Conservation (phyloP, 2,329 filamentous ascomycete genomes). For the Claviceps spartinae region DNA sequence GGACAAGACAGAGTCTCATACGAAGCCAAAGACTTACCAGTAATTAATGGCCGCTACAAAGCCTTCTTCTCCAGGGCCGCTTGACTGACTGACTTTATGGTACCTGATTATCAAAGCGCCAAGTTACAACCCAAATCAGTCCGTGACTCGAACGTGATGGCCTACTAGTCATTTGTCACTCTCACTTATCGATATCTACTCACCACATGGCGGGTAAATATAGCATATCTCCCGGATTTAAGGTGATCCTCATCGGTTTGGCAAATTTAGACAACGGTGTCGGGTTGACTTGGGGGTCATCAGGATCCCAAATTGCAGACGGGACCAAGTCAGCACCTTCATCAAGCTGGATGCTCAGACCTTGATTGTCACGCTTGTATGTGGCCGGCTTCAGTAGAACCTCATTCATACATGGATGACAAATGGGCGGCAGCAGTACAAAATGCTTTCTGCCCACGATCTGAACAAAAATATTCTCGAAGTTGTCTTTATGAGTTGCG, state of each 20-base stretch:
- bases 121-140: background rate
- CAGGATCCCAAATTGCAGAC: conserved; percentile 65
- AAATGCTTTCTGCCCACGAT: conserved; percentile 63
- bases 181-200: conserved; percentile 11
- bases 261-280: conserved; percentile 48
- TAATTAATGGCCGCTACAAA: conserved; percentile 73
- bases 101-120: conserved; percentile 32
- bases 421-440: conserved; percentile 57
- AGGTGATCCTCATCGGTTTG: conserved; percentile 49
- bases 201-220: conserved; percentile 73
- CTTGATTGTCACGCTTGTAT: conserved; percentile 31
- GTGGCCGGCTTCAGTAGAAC: conserved; percentile 39
- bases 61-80: conserved; percentile 52
- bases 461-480: conserved; percentile 76
- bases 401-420: conserved; percentile 57
- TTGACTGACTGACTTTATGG: conserved; percentile 67
- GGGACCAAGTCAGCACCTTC: conserved; percentile 34
- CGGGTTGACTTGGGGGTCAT: conserved; percentile 32
- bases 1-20: background rate
- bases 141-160: background rate
- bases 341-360: conserved; percentile 22
- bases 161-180: too few relatives aligned
- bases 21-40: conserved; percentile 37
- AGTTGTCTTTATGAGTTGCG: conserved; percentile 68
- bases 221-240: conserved; percentile 64